Percentiles rank a stretch among this genome's conserved stretches.
phyloP scores from a whole-genome alignment of 139 green algal species.

The Closterium sp. region DNA sequence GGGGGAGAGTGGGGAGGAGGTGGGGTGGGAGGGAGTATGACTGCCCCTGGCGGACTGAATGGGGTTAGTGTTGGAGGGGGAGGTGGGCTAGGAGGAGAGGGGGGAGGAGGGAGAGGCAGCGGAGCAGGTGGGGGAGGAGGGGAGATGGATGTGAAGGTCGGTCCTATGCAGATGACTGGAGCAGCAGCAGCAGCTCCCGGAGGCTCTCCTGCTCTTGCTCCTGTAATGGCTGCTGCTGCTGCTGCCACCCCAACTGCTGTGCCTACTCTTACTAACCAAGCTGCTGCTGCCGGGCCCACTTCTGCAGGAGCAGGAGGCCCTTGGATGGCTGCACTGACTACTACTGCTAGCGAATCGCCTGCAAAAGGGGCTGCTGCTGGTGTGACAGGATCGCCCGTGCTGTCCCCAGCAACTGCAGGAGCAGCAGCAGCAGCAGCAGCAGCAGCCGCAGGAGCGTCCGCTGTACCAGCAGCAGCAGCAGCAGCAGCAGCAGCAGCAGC shows the following conservation, averaged over 20 bases:
- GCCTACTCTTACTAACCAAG: neutral
- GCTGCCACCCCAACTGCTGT: neutral
- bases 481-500: conserved; percentile 6
- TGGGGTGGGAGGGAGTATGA: neutral
- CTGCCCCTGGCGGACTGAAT: too few species aligned
- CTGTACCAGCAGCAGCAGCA: neutral
- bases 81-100: neutral
- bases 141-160: neutral
- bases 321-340: neutral
- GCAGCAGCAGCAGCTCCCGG: neutral
- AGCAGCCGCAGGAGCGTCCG: neutral
- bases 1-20: neutral
- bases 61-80: too few species aligned
- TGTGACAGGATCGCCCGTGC: neutral
- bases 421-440: neutral
- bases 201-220: neutral
- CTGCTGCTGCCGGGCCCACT: neutral
- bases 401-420: neutral
- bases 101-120: neutral
- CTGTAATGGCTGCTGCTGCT: neutral
- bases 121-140: neutral
- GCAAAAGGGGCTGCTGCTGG: neutral
- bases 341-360: neutral
- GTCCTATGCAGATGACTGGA: neutral
- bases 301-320: neutral